phyloP scores from a whole-genome alignment of 2,329 filamentous ascomycete species.

The Cyphellophora attinorum region DNA sequence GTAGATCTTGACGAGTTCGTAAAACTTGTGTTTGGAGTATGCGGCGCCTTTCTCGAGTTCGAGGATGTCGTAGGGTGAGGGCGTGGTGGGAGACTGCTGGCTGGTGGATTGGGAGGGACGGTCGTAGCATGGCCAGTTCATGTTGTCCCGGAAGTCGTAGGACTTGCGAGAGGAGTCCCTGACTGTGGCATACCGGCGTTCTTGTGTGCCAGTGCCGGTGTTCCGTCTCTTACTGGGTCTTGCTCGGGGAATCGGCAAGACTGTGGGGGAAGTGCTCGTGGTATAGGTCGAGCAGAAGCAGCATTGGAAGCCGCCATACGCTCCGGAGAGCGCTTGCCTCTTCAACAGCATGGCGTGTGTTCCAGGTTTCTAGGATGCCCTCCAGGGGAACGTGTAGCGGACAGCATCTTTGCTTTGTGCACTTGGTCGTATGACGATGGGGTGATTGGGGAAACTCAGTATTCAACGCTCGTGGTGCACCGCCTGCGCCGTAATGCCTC shows the following conservation, averaged over 20 bases:
- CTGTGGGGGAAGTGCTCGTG: slow-evolving; percentile 21
- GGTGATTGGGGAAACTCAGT: no score
- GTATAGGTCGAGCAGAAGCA: slow-evolving; percentile 21
- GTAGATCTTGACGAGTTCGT: slow-evolving; percentile 89
- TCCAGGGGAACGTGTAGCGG: no score
- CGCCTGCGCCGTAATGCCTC: no score
- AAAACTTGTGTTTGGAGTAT: slow-evolving; percentile 78
- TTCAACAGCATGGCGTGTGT: slow-evolving; percentile 36
- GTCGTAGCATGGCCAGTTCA: slow-evolving; percentile 17
- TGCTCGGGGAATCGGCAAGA: slow-evolving; percentile 16
- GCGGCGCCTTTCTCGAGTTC: slow-evolving; percentile 49
- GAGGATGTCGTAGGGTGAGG: slow-evolving; percentile 89
- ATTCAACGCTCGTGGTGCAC: no score
- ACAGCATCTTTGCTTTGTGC: no score
- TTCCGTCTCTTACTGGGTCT: slow-evolving; percentile 9
- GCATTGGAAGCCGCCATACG: slow-evolving; percentile 27
- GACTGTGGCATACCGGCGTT: slow-evolving; percentile 28
- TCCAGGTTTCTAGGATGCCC: no score
- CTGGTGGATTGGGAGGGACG: no score
- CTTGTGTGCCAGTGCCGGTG: slow-evolving; percentile 13
- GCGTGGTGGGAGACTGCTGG: no score
- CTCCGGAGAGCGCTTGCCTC: slow-evolving; percentile 31
- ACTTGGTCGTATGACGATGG: no score
- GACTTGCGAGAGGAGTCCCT: slow-evolving; percentile 19
- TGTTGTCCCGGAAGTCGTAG: slow-evolving; percentile 17